Evolutionary conservation across 2,329 filamentous ascomycete genomes (phyloP), one percentile per base, ranked within the genome.

Genomic region (Colletotrichum gloeosporioides): DNA sequence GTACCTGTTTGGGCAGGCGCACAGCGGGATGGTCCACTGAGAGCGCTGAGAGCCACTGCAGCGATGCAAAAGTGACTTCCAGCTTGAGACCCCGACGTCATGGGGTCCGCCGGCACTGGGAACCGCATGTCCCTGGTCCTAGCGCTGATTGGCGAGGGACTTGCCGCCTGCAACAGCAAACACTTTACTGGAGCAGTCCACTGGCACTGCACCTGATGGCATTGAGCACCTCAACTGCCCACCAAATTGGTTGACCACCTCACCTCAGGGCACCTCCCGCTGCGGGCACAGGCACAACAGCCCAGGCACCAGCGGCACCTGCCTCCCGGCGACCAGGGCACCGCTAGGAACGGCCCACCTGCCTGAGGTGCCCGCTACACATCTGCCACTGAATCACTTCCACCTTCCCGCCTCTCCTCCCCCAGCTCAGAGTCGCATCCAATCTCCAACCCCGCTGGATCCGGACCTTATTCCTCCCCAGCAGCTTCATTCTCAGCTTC

Each of bases 391-490:
- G 31, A 34, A 49, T 9, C 22, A 15, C 31, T 61, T 22, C 34
- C 69, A 62, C 59, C 3, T 31, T 32, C 18, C 59, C 59, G 18
- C 59, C 29, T 32, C 29, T 12, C 31, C 13, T 32, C 31, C 39
- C 31, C 32, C 25, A 59, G 13, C 22, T 13, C 53, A 59, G 44
- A 36, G 72, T 67, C 27, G 63, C 62, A 59, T 44, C 32, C 73
- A 76, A 69, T 76, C 64, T 65, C 65, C 57, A 75, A 65, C 64
- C 74, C 74, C 70, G 74, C 70, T 69, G 70, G 39, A 64, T 59
- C 70, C 70, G 73, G 73, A 61, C 49, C 32, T 69, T 4, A 65
- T 73, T 69, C 64, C 64, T 65, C 61, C 15, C 44, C 31, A 68
- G 25, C 49, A 68, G 16, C 62, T 57, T 15, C 70, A 27, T 15